Percentiles rank a stretch among this genome's conserved stretches.
These are phyloP conservation scores for Metschnikowia kofuensis DNA, from an alignment of 805 yeast genomes.

Conservation along the genomic window DNA sequence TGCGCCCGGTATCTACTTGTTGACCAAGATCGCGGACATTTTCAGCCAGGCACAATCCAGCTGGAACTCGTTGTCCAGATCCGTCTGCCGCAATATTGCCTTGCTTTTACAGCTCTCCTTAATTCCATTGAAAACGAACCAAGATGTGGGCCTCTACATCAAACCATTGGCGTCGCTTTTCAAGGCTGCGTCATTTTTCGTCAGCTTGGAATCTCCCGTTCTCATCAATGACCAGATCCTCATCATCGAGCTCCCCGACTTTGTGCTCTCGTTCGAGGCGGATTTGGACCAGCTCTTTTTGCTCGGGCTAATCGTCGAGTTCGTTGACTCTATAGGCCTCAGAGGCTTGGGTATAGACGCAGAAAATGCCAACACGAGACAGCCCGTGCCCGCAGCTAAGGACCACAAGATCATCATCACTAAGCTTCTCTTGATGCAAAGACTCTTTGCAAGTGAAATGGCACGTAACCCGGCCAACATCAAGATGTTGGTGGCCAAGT, in stretches of 20 bases:
- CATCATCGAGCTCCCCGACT: slow-evolving; percentile 57
- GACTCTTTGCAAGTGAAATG: slow-evolving; percentile 45
- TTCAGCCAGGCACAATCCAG: slow-evolving; percentile 48
- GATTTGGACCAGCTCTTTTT: slow-evolving; percentile 39
- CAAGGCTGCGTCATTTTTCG: slow-evolving; percentile 42
- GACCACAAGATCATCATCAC: slow-evolving; percentile 55
- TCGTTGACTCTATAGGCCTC: slow-evolving; percentile 54
- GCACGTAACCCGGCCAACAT: slow-evolving; percentile 25
- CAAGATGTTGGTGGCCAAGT: slow-evolving; percentile 37
- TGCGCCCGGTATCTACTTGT: slow-evolving; percentile 48
- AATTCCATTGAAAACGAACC: slow-evolving; percentile 19
- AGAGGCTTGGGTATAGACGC: slow-evolving; percentile 52
- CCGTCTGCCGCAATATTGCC: slow-evolving; percentile 58
- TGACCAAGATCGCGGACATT: slow-evolving; percentile 44
- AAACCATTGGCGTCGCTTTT: slow-evolving; percentile 33
- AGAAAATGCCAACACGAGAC: slow-evolving; percentile 20
- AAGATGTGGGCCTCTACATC: slow-evolving; percentile 22
- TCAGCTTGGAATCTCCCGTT: slow-evolving; percentile 44
- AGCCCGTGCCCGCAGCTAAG: slow-evolving; percentile 34
- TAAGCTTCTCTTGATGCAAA: slow-evolving; percentile 59
- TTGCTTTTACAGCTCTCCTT: slow-evolving; percentile 45
- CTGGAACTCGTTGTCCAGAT: slow-evolving; percentile 64
- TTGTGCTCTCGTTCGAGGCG: slow-evolving; percentile 45
- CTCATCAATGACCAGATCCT: slow-evolving; percentile 62
- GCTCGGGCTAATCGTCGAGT: slow-evolving; percentile 39